Evolutionary conservation across 805 yeast species (phyloP).

Genomic region (Teunomyces pallodes): DNA sequence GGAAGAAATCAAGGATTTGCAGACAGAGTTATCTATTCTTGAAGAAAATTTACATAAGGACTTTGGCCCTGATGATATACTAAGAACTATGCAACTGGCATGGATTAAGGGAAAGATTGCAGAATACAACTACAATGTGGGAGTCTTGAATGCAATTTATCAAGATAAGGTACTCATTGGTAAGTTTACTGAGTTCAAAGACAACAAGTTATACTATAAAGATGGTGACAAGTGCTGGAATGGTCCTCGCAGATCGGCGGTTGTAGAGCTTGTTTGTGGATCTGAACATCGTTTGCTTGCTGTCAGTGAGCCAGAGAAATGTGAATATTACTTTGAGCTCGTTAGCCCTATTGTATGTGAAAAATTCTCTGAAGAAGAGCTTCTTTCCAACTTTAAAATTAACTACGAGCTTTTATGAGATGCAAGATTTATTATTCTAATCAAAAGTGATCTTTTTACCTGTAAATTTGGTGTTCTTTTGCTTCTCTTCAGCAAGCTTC

Average conservation of each 20-base stretch:
- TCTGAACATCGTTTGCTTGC: constrained; percentile 49
- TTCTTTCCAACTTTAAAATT: constrained; percentile 22
- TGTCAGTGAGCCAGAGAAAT: constrained; percentile 86
- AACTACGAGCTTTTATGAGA: constrained; percentile 21
- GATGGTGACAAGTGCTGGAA: constrained; percentile 89
- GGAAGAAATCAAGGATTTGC: constrained; percentile 14
- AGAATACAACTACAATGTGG: constrained; percentile 67
- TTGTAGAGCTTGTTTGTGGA: constrained; percentile 68
- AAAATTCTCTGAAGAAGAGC: constrained; percentile 25
- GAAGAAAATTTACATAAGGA: constrained; percentile 23
- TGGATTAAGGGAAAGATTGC: constrained; percentile 55
- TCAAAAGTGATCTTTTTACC: constrained; percentile 88
- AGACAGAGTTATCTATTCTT: constrained; percentile 10
- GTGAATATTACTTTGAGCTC: constrained; percentile 64
- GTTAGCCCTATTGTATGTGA: constrained; percentile 48
- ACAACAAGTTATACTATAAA: constrained; percentile 41
- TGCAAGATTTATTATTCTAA: constrained; percentile 11
- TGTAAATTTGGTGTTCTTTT: constrained; percentile 61
- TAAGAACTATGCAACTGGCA: constrained; percentile 52
- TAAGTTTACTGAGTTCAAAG: constrained; percentile 22
- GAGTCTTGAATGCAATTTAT: constrained; percentile 52
- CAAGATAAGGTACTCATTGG: constrained; percentile 63
- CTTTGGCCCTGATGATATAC: constrained; percentile 64
- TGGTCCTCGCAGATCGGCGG: constrained; percentile 80
- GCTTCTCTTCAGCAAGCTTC: constrained; percentile 64